Evolutionary conservation across 352 stramenopile species (phyloP).

Genomic region (Phytopythium aichiense): DNA sequence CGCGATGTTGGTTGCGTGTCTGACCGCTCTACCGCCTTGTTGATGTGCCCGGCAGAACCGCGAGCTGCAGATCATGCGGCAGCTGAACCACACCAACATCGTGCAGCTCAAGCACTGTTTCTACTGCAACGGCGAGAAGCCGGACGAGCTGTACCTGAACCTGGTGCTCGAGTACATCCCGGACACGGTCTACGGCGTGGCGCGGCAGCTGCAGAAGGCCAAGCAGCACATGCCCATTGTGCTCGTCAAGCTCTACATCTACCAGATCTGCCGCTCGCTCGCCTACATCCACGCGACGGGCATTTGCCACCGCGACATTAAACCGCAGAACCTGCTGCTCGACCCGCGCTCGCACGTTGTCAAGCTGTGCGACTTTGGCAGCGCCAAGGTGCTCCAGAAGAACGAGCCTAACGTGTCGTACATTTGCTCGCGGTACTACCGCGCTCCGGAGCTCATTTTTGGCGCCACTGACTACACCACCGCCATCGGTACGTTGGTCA

Average conservation of each 20-base stretch:
- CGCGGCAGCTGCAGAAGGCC: slow-evolving; percentile 94
- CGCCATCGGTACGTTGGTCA: slow-evolving; percentile 84
- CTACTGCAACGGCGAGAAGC: slow-evolving; percentile 95
- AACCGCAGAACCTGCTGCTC: slow-evolving; percentile 99
- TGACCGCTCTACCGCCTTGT: background rate
- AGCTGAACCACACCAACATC: slow-evolving; percentile 98
- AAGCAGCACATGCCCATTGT: slow-evolving; percentile 96
- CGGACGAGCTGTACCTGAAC: slow-evolving; percentile 98
- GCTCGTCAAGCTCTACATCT: slow-evolving; percentile 99
- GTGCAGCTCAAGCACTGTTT: slow-evolving; percentile 99
- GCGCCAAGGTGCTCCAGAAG: slow-evolving; percentile 92
- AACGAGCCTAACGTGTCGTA: slow-evolving; percentile 99
- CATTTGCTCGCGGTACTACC: slow-evolving; percentile 99
- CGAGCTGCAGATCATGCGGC: slow-evolving; percentile 99
- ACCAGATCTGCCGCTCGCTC: slow-evolving; percentile 97
- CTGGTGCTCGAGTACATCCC: slow-evolving; percentile 99
- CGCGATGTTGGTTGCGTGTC: no score
- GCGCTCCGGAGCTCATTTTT: slow-evolving; percentile 99
- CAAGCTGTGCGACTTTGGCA: slow-evolving; percentile 99
- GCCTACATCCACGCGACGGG: slow-evolving; percentile 97
- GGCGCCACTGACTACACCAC: slow-evolving; percentile 99
- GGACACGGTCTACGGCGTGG: slow-evolving; percentile 98
- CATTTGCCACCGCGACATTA: slow-evolving; percentile 99
- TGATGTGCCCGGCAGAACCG: slow-evolving; percentile 82
- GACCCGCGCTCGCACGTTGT: slow-evolving; percentile 96